These are phyloP conservation scores for Thraustochytrium sp. DNA, from an alignment of 352 stramenopile genomes.

Conservation along the genomic window DNA sequence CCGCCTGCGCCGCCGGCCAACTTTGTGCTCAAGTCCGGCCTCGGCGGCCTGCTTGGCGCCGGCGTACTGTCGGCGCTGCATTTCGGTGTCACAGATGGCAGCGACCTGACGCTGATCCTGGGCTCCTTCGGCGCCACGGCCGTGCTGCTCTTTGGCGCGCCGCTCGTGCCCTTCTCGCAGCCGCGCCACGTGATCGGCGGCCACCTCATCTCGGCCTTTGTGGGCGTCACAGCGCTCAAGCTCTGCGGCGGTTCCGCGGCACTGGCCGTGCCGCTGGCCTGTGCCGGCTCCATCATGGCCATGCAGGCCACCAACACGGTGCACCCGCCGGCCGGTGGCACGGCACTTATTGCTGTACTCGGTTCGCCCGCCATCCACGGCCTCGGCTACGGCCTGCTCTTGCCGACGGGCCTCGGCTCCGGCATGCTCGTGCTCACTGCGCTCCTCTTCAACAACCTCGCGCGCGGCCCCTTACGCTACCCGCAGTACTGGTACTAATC, in stretches of 20 bases:
- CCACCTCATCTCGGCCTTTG: constrained; percentile 49
- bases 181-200: constrained; percentile 51
- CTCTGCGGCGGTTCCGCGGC: constrained; percentile 38
- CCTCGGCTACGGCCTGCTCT: constrained; percentile 48
- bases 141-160: constrained; percentile 51
- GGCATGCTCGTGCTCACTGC: constrained; percentile 44
- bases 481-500: constrained; percentile 44
- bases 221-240: constrained; percentile 47
- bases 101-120: constrained; percentile 46
- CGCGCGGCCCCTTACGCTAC: constrained; percentile 45
- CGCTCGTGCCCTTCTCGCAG: constrained; percentile 48
- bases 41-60: background rate
- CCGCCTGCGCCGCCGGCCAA: background rate
- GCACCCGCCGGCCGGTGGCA: constrained; percentile 52
- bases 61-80: background rate
- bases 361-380: constrained; percentile 40
- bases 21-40: background rate
- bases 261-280: constrained; percentile 47
- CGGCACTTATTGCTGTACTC: constrained; percentile 50
- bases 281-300: constrained; percentile 25
- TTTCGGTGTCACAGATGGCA: background rate
- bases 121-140: constrained; percentile 53
- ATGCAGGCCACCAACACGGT: constrained; percentile 52
- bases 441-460: constrained; percentile 50
- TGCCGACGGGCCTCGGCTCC: constrained; percentile 44